These are phyloP conservation scores for Trichophyton simii DNA, from an alignment of 2,329 filamentous ascomycete species.

Conservation along the genomic window DNA sequence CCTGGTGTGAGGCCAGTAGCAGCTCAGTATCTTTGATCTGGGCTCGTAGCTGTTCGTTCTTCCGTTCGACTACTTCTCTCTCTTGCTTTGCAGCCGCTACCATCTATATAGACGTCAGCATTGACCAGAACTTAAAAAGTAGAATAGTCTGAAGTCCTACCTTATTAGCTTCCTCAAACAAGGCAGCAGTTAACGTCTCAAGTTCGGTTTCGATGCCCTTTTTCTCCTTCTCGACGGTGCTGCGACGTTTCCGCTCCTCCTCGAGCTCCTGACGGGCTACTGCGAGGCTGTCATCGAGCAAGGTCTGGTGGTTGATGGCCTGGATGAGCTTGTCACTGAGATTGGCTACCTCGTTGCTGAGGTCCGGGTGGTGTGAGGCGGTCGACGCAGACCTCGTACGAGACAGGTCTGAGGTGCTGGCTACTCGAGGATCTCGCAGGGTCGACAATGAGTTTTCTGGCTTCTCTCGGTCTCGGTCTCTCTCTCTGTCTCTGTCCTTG, in stretches of 20 bases:
- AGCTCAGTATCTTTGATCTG: slow-evolving; percentile 79
- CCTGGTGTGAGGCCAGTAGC: slow-evolving; percentile 77
- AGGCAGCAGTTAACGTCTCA: slow-evolving; percentile 73
- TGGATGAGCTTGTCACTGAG: slow-evolving; percentile 93
- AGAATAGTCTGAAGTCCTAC: slow-evolving; percentile 24
- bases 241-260: slow-evolving; percentile 54
- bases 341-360: slow-evolving; percentile 68
- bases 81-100: slow-evolving; percentile 80
- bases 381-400: slow-evolving; percentile 23
- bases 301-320: slow-evolving; percentile 92
- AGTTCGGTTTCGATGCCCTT: slow-evolving; percentile 84
- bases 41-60: slow-evolving; percentile 73
- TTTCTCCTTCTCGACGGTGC: slow-evolving; percentile 62
- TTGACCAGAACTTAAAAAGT: not conserved
- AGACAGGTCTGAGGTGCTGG: slow-evolving; percentile 25
- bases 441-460: slow-evolving; percentile 32
- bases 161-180: slow-evolving; percentile 97
- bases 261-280: slow-evolving; percentile 65
- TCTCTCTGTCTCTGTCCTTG: not conserved
- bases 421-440: slow-evolving; percentile 33
- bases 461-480: not conserved
- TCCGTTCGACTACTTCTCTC: slow-evolving; percentile 65
- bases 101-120: slow-evolving; percentile 46
- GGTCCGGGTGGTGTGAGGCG: slow-evolving; percentile 41
- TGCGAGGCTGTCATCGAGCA: slow-evolving; percentile 75